phyloP scores from a whole-genome alignment of 768 basidiomycete species.

The Pisolithus sp. region DNA sequence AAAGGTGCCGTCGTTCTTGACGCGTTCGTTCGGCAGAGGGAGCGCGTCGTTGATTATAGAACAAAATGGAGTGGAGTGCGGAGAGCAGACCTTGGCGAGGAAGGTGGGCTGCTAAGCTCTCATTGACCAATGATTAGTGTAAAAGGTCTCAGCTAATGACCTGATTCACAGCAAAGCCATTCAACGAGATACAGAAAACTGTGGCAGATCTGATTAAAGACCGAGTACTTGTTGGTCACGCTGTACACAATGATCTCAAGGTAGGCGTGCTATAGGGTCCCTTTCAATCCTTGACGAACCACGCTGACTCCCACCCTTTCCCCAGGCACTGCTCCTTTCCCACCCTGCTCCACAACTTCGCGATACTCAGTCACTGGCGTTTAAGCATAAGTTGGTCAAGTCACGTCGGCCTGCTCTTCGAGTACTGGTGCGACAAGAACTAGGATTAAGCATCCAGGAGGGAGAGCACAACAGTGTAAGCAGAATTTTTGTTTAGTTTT shows the following conservation, averaged over 20 bases:
- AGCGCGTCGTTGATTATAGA: conserved; percentile 87
- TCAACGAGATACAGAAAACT: conserved; percentile 70
- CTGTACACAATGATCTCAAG: conserved; percentile 85
- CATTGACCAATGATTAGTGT: neutral
- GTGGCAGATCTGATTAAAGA: conserved; percentile 75
- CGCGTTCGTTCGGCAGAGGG: conserved; percentile 79
- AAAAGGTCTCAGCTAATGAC: neutral
- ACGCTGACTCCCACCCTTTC: neutral
- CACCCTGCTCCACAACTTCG: conserved; percentile 59
- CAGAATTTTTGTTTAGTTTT: conserved; percentile 4
- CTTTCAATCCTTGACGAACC: neutral
- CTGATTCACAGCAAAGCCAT: conserved; percentile 54
- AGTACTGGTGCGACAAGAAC: conserved; percentile 71
- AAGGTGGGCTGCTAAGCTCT: conserved; percentile 28
- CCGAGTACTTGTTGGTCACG: conserved; percentile 83
- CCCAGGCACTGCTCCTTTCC: conserved; percentile 60
- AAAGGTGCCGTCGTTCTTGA: conserved; percentile 76
- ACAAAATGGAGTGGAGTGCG: conserved; percentile 87
- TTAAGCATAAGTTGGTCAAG: conserved; percentile 53
- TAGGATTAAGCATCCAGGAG: conserved; percentile 73
- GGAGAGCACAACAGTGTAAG: conserved; percentile 90
- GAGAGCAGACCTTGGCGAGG: conserved; percentile 62
- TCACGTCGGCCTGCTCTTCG: conserved; percentile 70
- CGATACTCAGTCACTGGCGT: conserved; percentile 63
- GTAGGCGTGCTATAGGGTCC: conserved; percentile 21